phyloP scores from a whole-genome alignment of 2,329 filamentous ascomycete species.

The Microsporum audouinii region DNA sequence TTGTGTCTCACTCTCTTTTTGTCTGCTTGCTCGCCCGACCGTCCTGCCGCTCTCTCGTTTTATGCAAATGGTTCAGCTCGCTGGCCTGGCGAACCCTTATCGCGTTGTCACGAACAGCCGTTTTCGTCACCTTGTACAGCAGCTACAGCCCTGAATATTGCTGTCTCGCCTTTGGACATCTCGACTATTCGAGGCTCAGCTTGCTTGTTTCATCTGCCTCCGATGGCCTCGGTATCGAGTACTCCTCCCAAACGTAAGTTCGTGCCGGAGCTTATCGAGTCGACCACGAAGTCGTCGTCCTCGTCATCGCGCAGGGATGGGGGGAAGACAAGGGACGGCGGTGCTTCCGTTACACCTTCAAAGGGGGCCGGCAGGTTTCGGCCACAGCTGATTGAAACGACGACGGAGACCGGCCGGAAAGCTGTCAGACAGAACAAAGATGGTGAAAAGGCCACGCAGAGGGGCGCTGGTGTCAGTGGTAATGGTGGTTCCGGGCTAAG shows the following conservation, averaged over 20 bases:
- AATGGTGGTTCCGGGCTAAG: background rate
- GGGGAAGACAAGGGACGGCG: background rate
- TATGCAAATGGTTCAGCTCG: background rate
- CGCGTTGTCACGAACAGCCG: background rate
- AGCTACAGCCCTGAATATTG: background rate
- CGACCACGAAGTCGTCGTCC: conserved; percentile 9
- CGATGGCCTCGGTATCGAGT: background rate
- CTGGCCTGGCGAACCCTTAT: background rate
- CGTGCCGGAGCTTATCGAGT: conserved; percentile 11
- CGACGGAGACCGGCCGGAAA: conserved; percentile 8
- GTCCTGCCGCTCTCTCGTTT: background rate
- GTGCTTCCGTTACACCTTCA: background rate
- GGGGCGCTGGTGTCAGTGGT: background rate
- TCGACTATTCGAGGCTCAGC: background rate
- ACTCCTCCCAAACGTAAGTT: conserved; percentile 7
- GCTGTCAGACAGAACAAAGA: background rate
- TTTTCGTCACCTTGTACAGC: background rate
- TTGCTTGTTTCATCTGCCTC: background rate
- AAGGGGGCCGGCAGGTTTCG: conserved; percentile 2
- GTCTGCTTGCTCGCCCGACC: background rate
- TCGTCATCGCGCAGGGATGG: background rate
- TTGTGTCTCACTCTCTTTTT: background rate
- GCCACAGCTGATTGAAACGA: conserved; percentile 10
- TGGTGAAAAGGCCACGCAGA: background rate
- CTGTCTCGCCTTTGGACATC: background rate